Base-by-base conservation (phyloP, 768 basidiomycete genomes). In the Lyophyllum decastes region DNA sequence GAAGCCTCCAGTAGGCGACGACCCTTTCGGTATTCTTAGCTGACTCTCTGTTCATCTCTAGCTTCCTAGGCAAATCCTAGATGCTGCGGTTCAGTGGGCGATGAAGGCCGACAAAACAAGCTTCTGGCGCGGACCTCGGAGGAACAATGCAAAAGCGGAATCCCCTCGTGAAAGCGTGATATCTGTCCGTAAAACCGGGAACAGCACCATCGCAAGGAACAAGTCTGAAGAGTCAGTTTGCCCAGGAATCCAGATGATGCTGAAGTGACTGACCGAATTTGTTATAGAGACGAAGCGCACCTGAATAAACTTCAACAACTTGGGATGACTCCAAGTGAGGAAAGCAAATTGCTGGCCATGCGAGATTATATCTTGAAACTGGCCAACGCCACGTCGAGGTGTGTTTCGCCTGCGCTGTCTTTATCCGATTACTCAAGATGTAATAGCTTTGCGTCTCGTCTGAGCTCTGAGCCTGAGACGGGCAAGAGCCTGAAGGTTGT, bases 1-100 rank as follows among this genome's bases (percentile, higher is more conserved):
- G 72, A 88, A 94, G 59, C 78, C 86, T 48, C 88, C 92, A 1
- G 95, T 98, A 69, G 33, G 90, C 45, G n/a, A 12, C 33, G 8
- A 16, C 22, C 47, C 14, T 51, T 16, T 26, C 47, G 8, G 46
- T 52, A 1, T 43, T 26, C 24, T 12, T 33, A 49, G 49, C 26
- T 54, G 49, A 59, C 44, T 54, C 43, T 24, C 27, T 16, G 35
- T 49, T 30, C 19, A 85, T 83, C 66, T 88, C 22, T 67, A 61
- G 78, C 69, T 80, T 43, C 67, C 76, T 21, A 78, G 95, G 44
- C 83, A 87, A 49, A 86, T 95, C 27, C 87, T 96, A 55, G 92
- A 95, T 61, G 87, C 92, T 0, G 89, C 93, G 0, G 81, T 95
- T 17, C 80, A 86, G 43, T 97, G 95, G 92, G 95, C 95, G 0